A percentile compares a stretch with the other conserved stretches of the same genome.
These are phyloP conservation scores for Ganoderma leucocontextum DNA, from an alignment of 1,284 basidiomycete species.

Conservation along the genomic window DNA sequence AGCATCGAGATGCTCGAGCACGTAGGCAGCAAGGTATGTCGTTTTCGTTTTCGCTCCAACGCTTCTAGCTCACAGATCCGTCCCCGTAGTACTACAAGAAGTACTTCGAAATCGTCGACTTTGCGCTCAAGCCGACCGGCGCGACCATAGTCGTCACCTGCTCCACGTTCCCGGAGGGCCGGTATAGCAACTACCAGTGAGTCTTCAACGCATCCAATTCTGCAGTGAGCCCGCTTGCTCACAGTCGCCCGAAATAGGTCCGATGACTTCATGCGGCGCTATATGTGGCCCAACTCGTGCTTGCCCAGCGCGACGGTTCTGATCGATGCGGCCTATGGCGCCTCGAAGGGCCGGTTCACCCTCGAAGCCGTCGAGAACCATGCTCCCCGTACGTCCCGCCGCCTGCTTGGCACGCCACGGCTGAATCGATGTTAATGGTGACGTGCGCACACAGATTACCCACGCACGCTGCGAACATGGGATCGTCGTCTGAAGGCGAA, in stretches of 20 bases:
- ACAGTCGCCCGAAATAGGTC: conserved; percentile 50
- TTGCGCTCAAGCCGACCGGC: conserved; percentile 74
- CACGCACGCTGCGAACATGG: conserved; percentile 92
- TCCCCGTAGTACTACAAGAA: conserved; percentile 59
- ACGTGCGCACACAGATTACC: conserved; percentile 67
- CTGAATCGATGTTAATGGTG: not conserved
- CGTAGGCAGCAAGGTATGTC: conserved; percentile 65
- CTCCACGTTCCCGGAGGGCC: conserved; percentile 86
- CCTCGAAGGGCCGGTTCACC: conserved; percentile 78
- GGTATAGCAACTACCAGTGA: conserved; percentile 72
- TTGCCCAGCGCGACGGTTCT: conserved; percentile 83
- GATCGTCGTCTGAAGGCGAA: conserved; percentile 75
- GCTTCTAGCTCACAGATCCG: not conserved
- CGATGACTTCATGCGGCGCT: conserved; percentile 91
- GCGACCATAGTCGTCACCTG: conserved; percentile 82
- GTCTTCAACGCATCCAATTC: conserved; percentile 12
- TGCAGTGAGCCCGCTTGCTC: not conserved
- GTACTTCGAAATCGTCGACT: conserved; percentile 86
- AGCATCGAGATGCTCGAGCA: conserved; percentile 95
- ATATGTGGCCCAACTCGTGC: conserved; percentile 94
- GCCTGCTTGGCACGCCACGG: not conserved
- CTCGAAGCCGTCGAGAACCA: conserved; percentile 90
- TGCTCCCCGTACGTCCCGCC: conserved; percentile 66
- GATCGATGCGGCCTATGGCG: conserved; percentile 70
- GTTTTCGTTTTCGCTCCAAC: not conserved